A percentile compares a stretch with the other conserved stretches of the same genome.
phyloP scores from a whole-genome alignment of 345 rosid species.

The Odontarrhena argentea region DNA sequence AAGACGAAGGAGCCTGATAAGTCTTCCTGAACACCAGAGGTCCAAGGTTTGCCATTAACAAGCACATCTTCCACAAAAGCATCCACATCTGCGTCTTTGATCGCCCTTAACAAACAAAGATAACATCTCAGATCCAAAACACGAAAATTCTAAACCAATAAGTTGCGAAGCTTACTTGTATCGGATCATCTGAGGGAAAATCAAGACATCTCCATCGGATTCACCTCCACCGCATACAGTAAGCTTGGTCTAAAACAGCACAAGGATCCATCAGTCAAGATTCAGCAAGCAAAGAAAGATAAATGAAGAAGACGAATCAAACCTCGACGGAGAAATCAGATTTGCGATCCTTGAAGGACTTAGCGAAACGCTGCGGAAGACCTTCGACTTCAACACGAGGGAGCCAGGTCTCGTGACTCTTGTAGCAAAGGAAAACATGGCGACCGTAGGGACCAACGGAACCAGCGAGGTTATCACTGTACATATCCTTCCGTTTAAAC shows the following conservation, averaged over 20 bases:
- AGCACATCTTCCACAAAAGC: constrained; percentile 86
- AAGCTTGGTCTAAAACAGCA: constrained; percentile 53
- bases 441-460: constrained; percentile 76
- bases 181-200: constrained; percentile 89
- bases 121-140: constrained; percentile 13
- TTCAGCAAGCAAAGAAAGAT: not conserved
- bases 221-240: constrained; percentile 74
- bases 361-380: constrained; percentile 66
- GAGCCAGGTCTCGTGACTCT: constrained; percentile 65
- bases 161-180: constrained; percentile 62
- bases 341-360: constrained; percentile 71
- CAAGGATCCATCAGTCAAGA: not conserved
- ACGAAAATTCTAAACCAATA: not conserved
- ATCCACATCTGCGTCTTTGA: constrained; percentile 66
- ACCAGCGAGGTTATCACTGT: constrained; percentile 56
- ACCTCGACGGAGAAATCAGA: constrained; percentile 60
- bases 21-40: constrained; percentile 57
- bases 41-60: constrained; percentile 79
- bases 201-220: constrained; percentile 84
- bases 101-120: constrained; percentile 45
- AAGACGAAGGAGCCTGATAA: constrained; percentile 74
- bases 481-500: constrained; percentile 80
- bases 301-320: too few species aligned
- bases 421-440: constrained; percentile 77
- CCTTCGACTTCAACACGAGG: constrained; percentile 70